phyloP scores from a whole-genome alignment of 2,329 filamentous ascomycete species.

The Tolypocladium sp. region DNA sequence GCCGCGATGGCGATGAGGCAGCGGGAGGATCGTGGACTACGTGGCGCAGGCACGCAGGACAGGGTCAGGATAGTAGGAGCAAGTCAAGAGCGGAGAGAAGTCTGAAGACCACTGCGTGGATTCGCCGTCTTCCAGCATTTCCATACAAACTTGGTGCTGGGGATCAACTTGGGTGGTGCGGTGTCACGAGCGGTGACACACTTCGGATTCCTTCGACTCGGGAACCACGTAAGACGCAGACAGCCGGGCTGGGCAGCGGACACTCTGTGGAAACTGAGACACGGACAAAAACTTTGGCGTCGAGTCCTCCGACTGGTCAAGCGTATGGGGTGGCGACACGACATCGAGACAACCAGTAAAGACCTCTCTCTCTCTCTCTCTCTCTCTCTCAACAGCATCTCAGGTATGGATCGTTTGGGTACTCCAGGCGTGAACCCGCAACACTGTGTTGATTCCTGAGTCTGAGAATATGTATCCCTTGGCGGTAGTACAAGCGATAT shows the following conservation, averaged over 20 bases:
- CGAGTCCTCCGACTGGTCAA: background rate
- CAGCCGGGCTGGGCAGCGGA: background rate
- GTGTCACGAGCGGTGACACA: background rate
- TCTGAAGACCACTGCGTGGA: background rate
- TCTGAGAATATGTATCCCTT: background rate
- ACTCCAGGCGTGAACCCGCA: background rate
- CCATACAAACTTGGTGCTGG: background rate
- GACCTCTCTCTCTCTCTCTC: background rate
- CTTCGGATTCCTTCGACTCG: background rate
- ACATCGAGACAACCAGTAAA: background rate
- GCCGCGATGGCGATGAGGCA: background rate
- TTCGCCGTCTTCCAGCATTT: background rate
- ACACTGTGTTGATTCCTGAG: background rate
- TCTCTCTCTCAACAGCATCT: background rate
- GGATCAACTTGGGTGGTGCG: background rate
- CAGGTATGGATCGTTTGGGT: background rate
- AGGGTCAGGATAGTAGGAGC: background rate
- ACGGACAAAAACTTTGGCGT: background rate
- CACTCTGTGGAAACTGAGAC: background rate
- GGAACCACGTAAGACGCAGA: background rate
- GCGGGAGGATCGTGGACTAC: background rate
- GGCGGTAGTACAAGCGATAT: background rate
- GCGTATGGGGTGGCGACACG: background rate
- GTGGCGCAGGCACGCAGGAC: background rate
- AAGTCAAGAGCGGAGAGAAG: background rate